Base-by-base conservation (phyloP, 208 protist species). In the Endotrypanum monterogeii region DNA sequence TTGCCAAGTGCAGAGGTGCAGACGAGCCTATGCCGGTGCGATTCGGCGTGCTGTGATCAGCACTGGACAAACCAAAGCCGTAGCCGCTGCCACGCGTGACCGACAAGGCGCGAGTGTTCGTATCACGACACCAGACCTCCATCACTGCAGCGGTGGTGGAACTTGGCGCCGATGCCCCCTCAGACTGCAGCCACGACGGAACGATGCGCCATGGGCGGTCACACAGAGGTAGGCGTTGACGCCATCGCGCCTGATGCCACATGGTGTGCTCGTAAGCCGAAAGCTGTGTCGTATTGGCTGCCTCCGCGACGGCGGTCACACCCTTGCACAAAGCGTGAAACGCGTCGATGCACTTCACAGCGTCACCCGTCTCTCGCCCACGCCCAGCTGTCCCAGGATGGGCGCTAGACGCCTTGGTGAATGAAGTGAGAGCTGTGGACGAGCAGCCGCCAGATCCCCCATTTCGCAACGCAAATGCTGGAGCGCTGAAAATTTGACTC, bases 241-340 rank as follows among this genome's bases (percentile, higher is more conserved):
- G 76, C 76, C 76, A 81, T 4, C 76, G 70, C n/a, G 76, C 76
- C 57, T 76, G 76, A 69, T 81, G 76, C 76, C 76, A 81, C 35
- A 71, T 71, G 28, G 76, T 71, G 3, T 71, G 76, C 14, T 81
- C 76, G 18, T 25, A 16, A 0, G 76, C 48, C 4, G 51, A 20
- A 4, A 81, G 30, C 25, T 58, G 71, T 0, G 71, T 76, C 1
- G 76, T 76, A 32, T 9, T 57, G 25, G 23, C 56, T 4, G 50
- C 39, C 9, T 12, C 39, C 11, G 44, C 20, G 1, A 0, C 23
- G 8, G 14, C 20, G 20, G 44, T 0, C 32, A 2, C 69, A 1
- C 39, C 48, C 23, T 56, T 35, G 30, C 46, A 25, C 3, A 56
- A 25, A 18, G 18, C 28, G 44, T 56, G 32, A 23, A 55, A 48